A percentile compares a stretch with the other conserved stretches of the same genome.
Conservation (phyloP, 345 rosid species). For the Arabis alpina region DNA sequence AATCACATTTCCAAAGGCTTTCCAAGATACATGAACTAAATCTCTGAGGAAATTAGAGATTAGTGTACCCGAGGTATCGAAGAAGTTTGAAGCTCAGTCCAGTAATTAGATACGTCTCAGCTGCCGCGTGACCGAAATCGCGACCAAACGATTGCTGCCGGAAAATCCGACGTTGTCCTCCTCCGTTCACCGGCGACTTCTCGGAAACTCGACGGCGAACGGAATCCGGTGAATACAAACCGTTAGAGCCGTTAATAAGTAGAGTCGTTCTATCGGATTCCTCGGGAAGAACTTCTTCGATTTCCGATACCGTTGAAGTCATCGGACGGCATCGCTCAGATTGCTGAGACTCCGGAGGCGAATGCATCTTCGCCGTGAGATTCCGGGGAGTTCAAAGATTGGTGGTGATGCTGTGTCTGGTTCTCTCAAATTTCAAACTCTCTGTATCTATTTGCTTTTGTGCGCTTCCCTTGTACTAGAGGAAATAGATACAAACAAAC, state of each 20-base stretch:
- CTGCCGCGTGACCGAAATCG: slow-evolving; percentile 76
- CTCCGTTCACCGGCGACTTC: slow-evolving; percentile 29
- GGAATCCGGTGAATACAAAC: slow-evolving; percentile 25
- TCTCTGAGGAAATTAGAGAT: not conserved
- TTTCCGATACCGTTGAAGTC: slow-evolving; percentile 40
- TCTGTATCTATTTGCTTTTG: not conserved
- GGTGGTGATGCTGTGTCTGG: not conserved
- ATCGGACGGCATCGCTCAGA: slow-evolving; percentile 28
- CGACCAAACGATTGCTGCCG: slow-evolving; percentile 59
- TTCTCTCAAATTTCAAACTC: slow-evolving; percentile 30
- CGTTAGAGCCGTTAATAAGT: slow-evolving; percentile 10
- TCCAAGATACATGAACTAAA: slow-evolving; percentile 13
- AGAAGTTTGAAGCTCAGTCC: slow-evolving; percentile 76
- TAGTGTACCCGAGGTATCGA: slow-evolving; percentile 79
- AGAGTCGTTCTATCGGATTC: slow-evolving; percentile 24
- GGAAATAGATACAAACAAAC: not conserved
- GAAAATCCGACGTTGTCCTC: slow-evolving; percentile 34
- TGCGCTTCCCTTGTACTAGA: slow-evolving; percentile 27
- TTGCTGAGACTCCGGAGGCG: slow-evolving; percentile 28
- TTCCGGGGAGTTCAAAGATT: no score
- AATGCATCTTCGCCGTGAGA: slow-evolving; percentile 24
- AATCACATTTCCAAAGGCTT: not conserved
- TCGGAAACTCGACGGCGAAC: slow-evolving; percentile 47
- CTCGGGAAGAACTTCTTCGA: slow-evolving; percentile 33
- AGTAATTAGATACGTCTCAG: slow-evolving; percentile 75